Conservation (phyloP, 805 yeast species). For the Hanseniaspora nectarophila region DNA sequence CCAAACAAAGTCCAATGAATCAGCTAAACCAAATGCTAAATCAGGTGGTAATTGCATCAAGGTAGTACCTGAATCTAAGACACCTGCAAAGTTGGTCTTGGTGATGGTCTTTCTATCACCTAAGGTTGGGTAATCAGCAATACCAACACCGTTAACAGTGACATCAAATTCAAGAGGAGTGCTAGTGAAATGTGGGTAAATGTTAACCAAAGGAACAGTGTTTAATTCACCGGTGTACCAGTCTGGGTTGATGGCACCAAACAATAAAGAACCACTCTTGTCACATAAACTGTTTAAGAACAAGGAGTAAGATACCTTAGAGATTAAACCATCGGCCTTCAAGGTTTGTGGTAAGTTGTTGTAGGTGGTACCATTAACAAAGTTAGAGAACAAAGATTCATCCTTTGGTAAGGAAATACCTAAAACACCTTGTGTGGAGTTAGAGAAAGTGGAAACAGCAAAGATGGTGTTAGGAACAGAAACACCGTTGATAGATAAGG, state of each 20-base stretch:
- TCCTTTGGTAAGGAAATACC: constrained; percentile 45
- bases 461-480: constrained; percentile 29
- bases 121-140: constrained; percentile 21
- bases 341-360: constrained; percentile 49
- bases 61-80: constrained; percentile 37
- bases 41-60: constrained; percentile 35
- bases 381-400: constrained; percentile 33
- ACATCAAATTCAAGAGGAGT: constrained; percentile 27
- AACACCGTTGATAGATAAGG: constrained; percentile 19
- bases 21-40: constrained; percentile 30
- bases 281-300: constrained; percentile 39
- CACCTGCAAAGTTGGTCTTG: constrained; percentile 29
- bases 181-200: constrained; percentile 15
- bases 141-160: constrained; percentile 26
- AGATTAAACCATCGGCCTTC: constrained; percentile 41
- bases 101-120: constrained; percentile 23
- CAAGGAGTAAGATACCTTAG: constrained; percentile 44
- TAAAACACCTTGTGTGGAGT: constrained; percentile 37
- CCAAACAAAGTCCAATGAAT: constrained; percentile 31
- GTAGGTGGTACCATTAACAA: constrained; percentile 31
- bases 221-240: constrained; percentile 29
- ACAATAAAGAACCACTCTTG: constrained; percentile 35
- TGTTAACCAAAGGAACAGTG: constrained; percentile 26
- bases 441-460: constrained; percentile 28
- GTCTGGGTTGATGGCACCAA: constrained; percentile 34